Percentiles rank a stretch among this genome's conserved stretches.
Conservation (phyloP, 2,329 filamentous ascomycete species). For the Scopulariopsis brevicaulis region DNA sequence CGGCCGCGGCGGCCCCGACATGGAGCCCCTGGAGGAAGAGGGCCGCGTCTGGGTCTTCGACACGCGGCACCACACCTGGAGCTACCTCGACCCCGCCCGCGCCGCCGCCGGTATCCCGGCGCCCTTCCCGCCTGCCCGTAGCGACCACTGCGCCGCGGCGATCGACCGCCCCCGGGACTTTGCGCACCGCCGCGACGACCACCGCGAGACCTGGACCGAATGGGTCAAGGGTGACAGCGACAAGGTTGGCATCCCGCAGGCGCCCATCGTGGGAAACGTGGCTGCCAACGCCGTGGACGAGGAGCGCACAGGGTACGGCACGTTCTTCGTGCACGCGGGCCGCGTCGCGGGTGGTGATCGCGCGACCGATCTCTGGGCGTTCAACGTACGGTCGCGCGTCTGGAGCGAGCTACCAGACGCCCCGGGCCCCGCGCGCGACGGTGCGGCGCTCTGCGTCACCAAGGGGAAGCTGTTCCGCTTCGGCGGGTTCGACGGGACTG, state of each 20-base stretch:
- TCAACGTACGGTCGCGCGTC: conserved; percentile 48
- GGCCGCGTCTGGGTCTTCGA: conserved; percentile 71
- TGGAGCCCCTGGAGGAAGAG: conserved; percentile 61
- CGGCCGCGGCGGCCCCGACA: conserved; percentile 58
- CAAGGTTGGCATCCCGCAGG: conserved; percentile 45
- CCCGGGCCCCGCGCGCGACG: conserved; percentile 55
- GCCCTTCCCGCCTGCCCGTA: conserved; percentile 49
- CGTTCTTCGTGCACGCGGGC: conserved; percentile 67
- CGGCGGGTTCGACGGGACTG: conserved; percentile 65
- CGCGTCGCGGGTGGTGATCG: conserved; percentile 53
- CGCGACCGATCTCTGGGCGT: conserved; percentile 64
- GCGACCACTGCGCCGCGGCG: conserved; percentile 55
- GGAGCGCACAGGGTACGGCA: conserved; percentile 51
- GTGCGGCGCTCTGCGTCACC: conserved; percentile 53
- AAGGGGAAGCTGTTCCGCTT: conserved; percentile 62
- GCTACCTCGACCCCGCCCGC: conserved; percentile 44
- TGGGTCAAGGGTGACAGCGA: conserved; percentile 44
- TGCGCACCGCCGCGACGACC: conserved; percentile 18
- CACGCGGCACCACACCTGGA: conserved; percentile 53
- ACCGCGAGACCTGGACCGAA: conserved; percentile 36
- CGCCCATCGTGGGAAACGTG: conserved; percentile 44
- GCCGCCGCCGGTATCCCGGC: conserved; percentile 27
- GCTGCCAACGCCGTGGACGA: conserved; percentile 48
- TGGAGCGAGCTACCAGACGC: conserved; percentile 62
- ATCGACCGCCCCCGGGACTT: conserved; percentile 46